Evolutionary conservation across 2,329 filamentous ascomycete species (phyloP).

Genomic region (Beauveria australis): DNA sequence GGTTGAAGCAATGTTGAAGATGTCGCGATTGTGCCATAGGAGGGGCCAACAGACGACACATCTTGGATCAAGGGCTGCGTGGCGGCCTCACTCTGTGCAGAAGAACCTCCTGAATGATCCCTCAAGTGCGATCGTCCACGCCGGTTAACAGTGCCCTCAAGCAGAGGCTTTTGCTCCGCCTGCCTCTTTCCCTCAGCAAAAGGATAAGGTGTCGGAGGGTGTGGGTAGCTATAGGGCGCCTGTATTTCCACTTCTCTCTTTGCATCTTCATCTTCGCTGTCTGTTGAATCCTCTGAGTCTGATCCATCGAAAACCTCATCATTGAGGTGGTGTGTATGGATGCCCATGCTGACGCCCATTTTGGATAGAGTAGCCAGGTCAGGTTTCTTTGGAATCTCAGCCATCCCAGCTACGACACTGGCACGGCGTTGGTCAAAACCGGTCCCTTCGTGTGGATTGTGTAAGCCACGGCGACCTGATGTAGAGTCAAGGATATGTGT

Average conservation of each 20-base stretch:
- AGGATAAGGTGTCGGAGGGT: conserved; percentile 4
- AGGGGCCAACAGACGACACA: not conserved
- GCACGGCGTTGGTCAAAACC: conserved; percentile 26
- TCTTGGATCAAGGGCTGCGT: not conserved
- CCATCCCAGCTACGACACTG: conserved; percentile 42
- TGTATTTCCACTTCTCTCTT: conserved; percentile 23
- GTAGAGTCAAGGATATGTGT: conserved; percentile 36
- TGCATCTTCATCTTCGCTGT: conserved; percentile 24
- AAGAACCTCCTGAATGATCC: not conserved
- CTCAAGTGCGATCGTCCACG: conserved; percentile 2
- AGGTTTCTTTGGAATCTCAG: conserved; percentile 53
- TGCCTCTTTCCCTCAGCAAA: not conserved
- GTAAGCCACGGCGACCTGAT: conserved; percentile 33
- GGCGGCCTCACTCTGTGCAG: not conserved
- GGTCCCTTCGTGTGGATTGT: conserved; percentile 32
- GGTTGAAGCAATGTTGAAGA: not conserved
- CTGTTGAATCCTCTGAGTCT: conserved; percentile 22
- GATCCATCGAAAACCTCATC: conserved; percentile 47
- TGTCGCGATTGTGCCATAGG: conserved; percentile 8
- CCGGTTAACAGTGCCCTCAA: not conserved
- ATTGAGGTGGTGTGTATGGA: conserved; percentile 65
- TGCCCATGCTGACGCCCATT: conserved; percentile 61
- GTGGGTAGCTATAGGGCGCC: conserved; percentile 5
- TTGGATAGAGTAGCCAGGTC: conserved; percentile 42
- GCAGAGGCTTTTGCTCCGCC: not conserved